Evolutionary conservation across 176 grass and related monocot species (phyloP).

Genomic region (Miscanthus lutarioriparius): DNA sequence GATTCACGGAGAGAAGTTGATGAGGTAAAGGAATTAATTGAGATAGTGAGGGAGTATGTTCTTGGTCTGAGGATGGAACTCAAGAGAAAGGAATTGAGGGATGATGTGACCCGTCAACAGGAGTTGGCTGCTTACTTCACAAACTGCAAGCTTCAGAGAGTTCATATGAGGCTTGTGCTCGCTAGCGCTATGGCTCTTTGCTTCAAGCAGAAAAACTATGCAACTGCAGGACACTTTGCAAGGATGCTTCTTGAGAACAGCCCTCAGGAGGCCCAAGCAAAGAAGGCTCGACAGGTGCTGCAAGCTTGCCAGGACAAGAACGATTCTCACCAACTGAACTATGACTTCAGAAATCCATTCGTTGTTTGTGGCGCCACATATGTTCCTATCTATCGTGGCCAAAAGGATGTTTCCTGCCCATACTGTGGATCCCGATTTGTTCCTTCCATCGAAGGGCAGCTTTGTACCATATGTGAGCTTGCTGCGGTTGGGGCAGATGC

Average conservation of each 20-base stretch:
- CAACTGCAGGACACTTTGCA: constrained; percentile 79
- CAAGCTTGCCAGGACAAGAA: constrained; percentile 61
- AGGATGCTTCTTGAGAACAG: constrained; percentile 85
- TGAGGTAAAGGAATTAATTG: constrained; percentile 94
- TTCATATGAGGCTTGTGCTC: constrained; percentile 89
- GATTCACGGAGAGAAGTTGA: constrained; percentile 92
- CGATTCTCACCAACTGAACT: constrained; percentile 74
- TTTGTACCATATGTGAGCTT: constrained; percentile 94
- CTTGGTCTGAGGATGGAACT: constrained; percentile 90
- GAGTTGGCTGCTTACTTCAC: constrained; percentile 97
- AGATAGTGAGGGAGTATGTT: constrained; percentile 89
- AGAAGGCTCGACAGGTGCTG: constrained; percentile 78
- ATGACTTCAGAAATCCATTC: constrained; percentile 95
- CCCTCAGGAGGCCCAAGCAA: constrained; percentile 70
- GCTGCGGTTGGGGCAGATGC: constrained; percentile 74
- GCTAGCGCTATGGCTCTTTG: constrained; percentile 74
- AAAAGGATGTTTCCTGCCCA: constrained; percentile 86
- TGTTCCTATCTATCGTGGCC: constrained; percentile 93
- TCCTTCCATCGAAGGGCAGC: constrained; percentile 63
- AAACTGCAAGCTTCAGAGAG: constrained; percentile 93
- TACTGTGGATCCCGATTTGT: constrained; percentile 82
- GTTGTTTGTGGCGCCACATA: constrained; percentile 83
- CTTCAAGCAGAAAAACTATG: constrained; percentile 71
- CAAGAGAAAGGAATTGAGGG: constrained; percentile 79
- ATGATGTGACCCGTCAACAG: constrained; percentile 65